Base-by-base conservation (phyloP, 2,329 filamentous ascomycete genomes). In the Ceratocystis eucalypticola region DNA sequence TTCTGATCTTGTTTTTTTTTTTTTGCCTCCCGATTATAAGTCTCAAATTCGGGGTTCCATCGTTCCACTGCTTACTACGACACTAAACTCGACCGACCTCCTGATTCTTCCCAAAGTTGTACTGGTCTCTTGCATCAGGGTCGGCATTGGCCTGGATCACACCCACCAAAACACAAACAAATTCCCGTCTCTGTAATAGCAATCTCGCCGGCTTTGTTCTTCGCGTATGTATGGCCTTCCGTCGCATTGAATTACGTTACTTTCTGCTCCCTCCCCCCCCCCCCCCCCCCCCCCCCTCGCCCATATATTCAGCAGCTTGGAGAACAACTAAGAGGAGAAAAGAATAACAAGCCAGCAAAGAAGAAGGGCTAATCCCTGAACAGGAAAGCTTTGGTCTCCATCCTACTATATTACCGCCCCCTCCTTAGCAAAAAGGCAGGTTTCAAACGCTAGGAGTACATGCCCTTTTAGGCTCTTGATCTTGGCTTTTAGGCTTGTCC, bases 371-470 rank as follows among this genome's bases (percentile, higher is more conserved):
- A 25, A 55, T 55, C 41, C 46, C 30, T 37, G 62, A 41, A 45
- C 62, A 20, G 55, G 6, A 15, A 59, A 59, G 55, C 55, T 59
- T 59, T 59, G 55, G 55, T 59, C 55, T 59, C 55, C 55, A 59
- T 59, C 55, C 55, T 30, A 59, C 55, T 30, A 59, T 59, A 17
- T 59, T 59, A 59, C 33, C 55, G 55, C 55, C 55, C 28, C 55
- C 55, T 59, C 55, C 55, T 59, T 59, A 59, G 55, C 55, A 59
- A 30, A 25, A 59, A 37, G 55, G 3, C 30, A 37, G 55, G 55
- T 59, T 59, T 59, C 55, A 59, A 59, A 59, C 55, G 55, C 55
- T 59, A 59, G 55, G 55, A 59, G 55, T 33, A 59, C 28, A 59
- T 33, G 28, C 55, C 55, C 28, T 59, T 59, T 59, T 59, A n/a